Conservation (phyloP, 2,329 filamentous ascomycete genomes). For the Aspergillus calidoustus region DNA sequence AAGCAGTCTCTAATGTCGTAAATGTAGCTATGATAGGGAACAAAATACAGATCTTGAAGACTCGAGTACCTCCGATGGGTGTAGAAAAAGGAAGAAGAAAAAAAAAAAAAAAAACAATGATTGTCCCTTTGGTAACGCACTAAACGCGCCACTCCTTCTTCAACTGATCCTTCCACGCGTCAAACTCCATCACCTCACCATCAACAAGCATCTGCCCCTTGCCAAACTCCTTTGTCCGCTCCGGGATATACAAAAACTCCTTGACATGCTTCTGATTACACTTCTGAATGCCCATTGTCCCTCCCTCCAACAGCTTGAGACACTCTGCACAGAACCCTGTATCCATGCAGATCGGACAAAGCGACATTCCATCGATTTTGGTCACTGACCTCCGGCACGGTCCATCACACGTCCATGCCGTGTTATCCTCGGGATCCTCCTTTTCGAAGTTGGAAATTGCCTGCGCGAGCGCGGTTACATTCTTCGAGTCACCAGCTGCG, state of each 20-base stretch:
- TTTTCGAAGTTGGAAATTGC: neutral
- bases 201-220: conserved; percentile 5
- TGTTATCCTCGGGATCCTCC: neutral
- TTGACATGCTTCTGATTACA: conserved; percentile 14
- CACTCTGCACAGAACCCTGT: conserved; percentile 17
- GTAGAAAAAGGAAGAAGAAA: too few relatives aligned
- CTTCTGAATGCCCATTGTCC: neutral
- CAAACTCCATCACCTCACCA: conserved; percentile 7
- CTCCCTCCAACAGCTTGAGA: neutral
- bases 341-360: conserved; percentile 17
- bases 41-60: too few relatives aligned
- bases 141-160: conserved; percentile 8
- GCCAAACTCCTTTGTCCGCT: neutral
- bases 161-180: conserved; percentile 5
- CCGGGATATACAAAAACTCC: conserved; percentile 14
- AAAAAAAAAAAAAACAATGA: too few relatives aligned
- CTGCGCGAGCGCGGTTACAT: conserved; percentile 7
- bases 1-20: too few relatives aligned
- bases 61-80: too few relatives aligned
- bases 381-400: neutral
- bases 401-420: conserved; percentile 8
- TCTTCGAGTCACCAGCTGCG: conserved; percentile 13
- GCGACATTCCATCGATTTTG: neutral
- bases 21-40: too few relatives aligned
- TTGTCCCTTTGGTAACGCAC: too few relatives aligned